Base-by-base conservation (phyloP, 768 basidiomycete species). In the Kockovaella imperatae region DNA sequence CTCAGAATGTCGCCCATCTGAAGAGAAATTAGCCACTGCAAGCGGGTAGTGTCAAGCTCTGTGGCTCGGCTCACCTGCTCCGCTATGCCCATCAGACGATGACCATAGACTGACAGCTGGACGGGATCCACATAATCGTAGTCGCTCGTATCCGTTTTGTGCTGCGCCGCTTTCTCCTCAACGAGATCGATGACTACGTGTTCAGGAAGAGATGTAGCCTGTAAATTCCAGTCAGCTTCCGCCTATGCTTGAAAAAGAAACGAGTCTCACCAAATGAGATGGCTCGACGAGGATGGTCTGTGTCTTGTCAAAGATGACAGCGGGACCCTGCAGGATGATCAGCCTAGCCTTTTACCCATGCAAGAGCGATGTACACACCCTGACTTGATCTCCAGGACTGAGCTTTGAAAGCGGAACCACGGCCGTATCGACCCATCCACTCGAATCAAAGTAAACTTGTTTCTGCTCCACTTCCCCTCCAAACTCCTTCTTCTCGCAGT, bases 1-100 rank as follows among this genome's bases (percentile, higher is more conserved):
- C 86, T 86, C 23, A 91, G 75, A 1, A 86, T 86, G 42, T 87
- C 77, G 13, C 89, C 90, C 90, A 93, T 95, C 15, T 89, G 87
- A 20, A 5, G 14, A n/a, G 10, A 25, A 26, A 29, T 39, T 4
- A 52, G 23, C 20, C 11, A 23, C 18, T 26, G 6, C 21, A 21
- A 5, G 13, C 10, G 21, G 26, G 15, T 8, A n/a, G n/a, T n/a
- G n/a, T n/a, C n/a, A n/a, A n/a, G n/a, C n/a, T n/a, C n/a, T n/a
- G n/a, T n/a, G n/a, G 21, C 24, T 10, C 15, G 20, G 18, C 52
- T 40, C 15, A 56, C 54, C 50, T 59, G 57, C 66, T 93, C 90
- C 3, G 89, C 89, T 17, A 96, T 87, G 60, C 86, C 86, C 91
- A 96, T 96, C 74, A 96, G 91, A 35, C 91, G 84, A 63, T 95